A percentile compares a stretch with the other conserved stretches of the same genome.
Conservation (phyloP, 2,329 filamentous ascomycete genomes). For the Huntiella moniliformis region DNA sequence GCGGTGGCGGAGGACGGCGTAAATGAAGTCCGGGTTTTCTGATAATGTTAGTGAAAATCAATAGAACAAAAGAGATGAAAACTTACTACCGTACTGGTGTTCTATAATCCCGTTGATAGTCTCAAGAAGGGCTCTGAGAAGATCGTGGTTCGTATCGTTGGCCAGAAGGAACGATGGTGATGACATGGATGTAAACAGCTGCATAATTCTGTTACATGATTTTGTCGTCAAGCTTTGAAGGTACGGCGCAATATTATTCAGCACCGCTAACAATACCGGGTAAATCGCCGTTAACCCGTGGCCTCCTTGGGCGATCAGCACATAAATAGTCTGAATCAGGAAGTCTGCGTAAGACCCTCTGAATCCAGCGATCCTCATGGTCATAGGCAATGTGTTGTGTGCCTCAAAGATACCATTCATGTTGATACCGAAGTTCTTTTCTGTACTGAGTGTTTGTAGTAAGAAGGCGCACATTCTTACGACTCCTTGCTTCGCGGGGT, state of each 20-base stretch:
- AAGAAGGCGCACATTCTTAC: slow-evolving; percentile 97
- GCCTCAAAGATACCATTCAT: slow-evolving; percentile 77
- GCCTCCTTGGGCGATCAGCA: slow-evolving; percentile 76
- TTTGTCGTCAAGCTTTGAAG: slow-evolving; percentile 56
- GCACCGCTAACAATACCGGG: slow-evolving; percentile 73
- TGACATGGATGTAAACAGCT: slow-evolving; percentile 82
- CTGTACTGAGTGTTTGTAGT: slow-evolving; percentile 83
- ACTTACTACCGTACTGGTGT: slow-evolving; percentile 61
- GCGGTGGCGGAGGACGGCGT: slow-evolving; percentile 58
- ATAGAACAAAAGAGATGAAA: background rate
- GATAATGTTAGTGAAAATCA: slow-evolving; percentile 6
- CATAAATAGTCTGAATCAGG: slow-evolving; percentile 85
- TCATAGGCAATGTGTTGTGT: slow-evolving; percentile 68
- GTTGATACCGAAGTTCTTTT: slow-evolving; percentile 74
- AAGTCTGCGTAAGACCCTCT: slow-evolving; percentile 85
- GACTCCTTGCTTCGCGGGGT: slow-evolving; percentile 73
- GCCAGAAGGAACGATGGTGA: slow-evolving; percentile 80
- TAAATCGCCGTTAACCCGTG: slow-evolving; percentile 82
- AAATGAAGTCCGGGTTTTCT: slow-evolving; percentile 70
- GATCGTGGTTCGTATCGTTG: slow-evolving; percentile 73
- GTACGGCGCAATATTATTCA: slow-evolving; percentile 83
- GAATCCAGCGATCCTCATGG: slow-evolving; percentile 69
- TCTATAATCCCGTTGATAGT: slow-evolving; percentile 81
- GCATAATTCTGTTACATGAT: slow-evolving; percentile 64
- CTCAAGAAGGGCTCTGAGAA: slow-evolving; percentile 67